Evolutionary conservation across 2,329 filamentous ascomycete species (phyloP).

Genomic region (Capronia epimyces): DNA sequence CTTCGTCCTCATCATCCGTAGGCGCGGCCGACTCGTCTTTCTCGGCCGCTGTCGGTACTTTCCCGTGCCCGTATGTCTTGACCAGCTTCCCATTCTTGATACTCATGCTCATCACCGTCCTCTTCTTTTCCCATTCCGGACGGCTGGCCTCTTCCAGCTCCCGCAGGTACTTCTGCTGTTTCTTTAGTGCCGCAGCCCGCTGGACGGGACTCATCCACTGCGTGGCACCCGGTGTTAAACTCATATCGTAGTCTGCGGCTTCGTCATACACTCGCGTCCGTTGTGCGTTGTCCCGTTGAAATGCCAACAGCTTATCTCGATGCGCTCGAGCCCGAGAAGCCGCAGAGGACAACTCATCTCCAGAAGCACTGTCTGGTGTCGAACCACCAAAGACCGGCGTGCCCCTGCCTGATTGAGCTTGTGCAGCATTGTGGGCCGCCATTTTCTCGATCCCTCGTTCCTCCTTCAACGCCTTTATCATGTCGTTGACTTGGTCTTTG

Average conservation of each 20-base stretch:
- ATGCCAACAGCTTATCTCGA: slow-evolving; percentile 71
- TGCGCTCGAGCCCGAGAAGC: slow-evolving; percentile 54
- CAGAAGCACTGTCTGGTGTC: slow-evolving; percentile 33
- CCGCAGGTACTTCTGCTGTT: slow-evolving; percentile 74
- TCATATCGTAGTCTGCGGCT: slow-evolving; percentile 64
- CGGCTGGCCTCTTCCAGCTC: slow-evolving; percentile 81
- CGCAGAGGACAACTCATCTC: slow-evolving; percentile 30
- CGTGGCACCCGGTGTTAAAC: slow-evolving; percentile 55
- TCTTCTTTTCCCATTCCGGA: slow-evolving; percentile 84
- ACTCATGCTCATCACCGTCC: slow-evolving; percentile 79
- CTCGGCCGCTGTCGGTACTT: slow-evolving; percentile 24
- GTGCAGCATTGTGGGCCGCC: slow-evolving; percentile 69
- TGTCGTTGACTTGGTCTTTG: slow-evolving; percentile 68
- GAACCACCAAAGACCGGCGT: slow-evolving; percentile 32
- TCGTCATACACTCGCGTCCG: slow-evolving; percentile 83
- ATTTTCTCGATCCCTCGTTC: slow-evolving; percentile 84
- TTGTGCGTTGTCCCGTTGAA: slow-evolving; percentile 78
- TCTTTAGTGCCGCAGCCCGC: slow-evolving; percentile 73
- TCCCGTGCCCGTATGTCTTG: slow-evolving; percentile 38
- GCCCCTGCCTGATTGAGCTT: slow-evolving; percentile 38
- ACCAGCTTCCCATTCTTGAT: slow-evolving; percentile 72
- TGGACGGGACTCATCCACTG: slow-evolving; percentile 84
- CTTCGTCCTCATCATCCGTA: slow-evolving; percentile 30
- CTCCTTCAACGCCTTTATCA: slow-evolving; percentile 75
- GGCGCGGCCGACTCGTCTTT: slow-evolving; percentile 23